Base-by-base conservation (phyloP, 164 flowering plant species). In the Umbellularia californica region DNA sequence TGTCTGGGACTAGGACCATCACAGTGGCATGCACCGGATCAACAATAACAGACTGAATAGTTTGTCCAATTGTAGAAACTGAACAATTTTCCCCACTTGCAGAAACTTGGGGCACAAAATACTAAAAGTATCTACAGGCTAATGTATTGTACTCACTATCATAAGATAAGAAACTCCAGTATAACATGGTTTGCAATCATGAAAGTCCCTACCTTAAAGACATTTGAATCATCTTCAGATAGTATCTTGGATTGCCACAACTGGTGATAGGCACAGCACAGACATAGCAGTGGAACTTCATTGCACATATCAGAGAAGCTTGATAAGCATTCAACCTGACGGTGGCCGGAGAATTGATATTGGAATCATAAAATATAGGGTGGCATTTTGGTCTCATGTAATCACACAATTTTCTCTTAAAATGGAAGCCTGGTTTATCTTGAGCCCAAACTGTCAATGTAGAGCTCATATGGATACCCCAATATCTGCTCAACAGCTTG, bases 361-460 rank as follows among this genome's bases (percentile, higher is more conserved):
- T 90, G 30, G 90, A 85, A 78, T 94, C 98, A 28, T 82, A 89
- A 77, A 94, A 88, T 71, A 96, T 79, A 50, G 97, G 88, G 83
- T 96, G 98, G 79, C 97, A 96, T 77, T 92, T 96, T 2, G 95
- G 97, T 64, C 87, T 84, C 83, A 92, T 72, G 76, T 84, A 94
- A 72, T 30, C 74, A 72, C 84, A 78, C 71, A 96, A 72, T 83
- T 83, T 92, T 35, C 58, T 55, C 88, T 84, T 86, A 63, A 96
- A 78, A 55, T 75, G 70, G 58, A 24, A 72, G 55, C 79, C 82
- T 33, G 90, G 97, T 81, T 84, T 82, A 17, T 77, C 80, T 75
- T 83, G 84, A 88, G 88, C 84, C 77, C 70, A 70, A 65, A 92
- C 86, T 14, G 97, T 88, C 68, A 92, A 88, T 70, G 87, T 88